Conservation (phyloP, 805 yeast genomes). For the Lachancea thermotolerans region DNA sequence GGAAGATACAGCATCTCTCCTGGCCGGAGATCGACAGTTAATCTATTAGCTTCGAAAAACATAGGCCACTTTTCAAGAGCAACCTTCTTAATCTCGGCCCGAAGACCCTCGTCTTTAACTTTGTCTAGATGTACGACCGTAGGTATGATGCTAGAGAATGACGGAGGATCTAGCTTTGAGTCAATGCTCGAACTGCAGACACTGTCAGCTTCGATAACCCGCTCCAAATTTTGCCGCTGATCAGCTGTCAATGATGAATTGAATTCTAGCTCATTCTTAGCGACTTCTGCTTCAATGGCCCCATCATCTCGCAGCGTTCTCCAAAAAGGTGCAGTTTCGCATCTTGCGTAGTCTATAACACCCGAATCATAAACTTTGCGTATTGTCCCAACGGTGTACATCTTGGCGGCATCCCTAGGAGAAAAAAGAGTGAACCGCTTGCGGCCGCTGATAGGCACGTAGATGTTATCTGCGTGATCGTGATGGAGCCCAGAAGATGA, state of each 20-base stretch:
- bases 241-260: constrained; percentile 19
- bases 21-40: constrained; percentile 44
- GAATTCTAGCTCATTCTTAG: constrained; percentile 36
- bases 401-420: constrained; percentile 52
- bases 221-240: constrained; percentile 20
- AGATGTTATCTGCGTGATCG: constrained; percentile 74
- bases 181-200: neutral
- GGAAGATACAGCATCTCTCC: constrained; percentile 69
- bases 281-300: constrained; percentile 45
- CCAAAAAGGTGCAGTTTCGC: constrained; percentile 59
- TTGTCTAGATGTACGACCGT: constrained; percentile 54
- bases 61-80: constrained; percentile 44
- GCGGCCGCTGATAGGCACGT: constrained; percentile 51
- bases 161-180: constrained; percentile 50
- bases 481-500: constrained; percentile 72
- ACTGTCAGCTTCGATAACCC: constrained; percentile 28
- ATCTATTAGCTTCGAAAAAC: constrained; percentile 36
- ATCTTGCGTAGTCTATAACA: constrained; percentile 52
- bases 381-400: constrained; percentile 63
- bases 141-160: constrained; percentile 61
- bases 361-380: constrained; percentile 50
- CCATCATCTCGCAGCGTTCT: constrained; percentile 55
- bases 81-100: constrained; percentile 29
- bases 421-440: constrained; percentile 63
- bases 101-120: constrained; percentile 29